Percentiles rank a stretch among this genome's conserved stretches.
phyloP scores from a whole-genome alignment of 169 alveolate genomes.

The Cryptosporidium viatorum region DNA sequence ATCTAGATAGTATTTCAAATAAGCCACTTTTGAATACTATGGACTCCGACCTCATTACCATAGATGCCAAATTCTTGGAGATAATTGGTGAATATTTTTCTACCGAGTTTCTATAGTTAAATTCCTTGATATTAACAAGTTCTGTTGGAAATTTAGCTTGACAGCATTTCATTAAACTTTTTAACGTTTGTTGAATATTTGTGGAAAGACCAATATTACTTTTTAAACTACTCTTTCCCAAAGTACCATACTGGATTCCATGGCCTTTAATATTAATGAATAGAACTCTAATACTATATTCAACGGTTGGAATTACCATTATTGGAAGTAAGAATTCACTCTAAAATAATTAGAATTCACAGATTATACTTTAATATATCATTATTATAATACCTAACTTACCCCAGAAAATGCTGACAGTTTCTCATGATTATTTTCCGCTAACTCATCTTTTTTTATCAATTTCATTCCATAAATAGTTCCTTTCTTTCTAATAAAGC shows the following conservation, averaged over 20 bases:
- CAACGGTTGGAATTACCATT: slow-evolving; percentile 17
- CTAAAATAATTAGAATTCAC: not conserved
- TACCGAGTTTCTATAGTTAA: slow-evolving; percentile 10
- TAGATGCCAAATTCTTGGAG: slow-evolving; percentile 54
- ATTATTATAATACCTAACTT: not conserved
- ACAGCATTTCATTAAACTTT: slow-evolving; percentile 5
- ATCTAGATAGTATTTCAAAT: slow-evolving; percentile 27
- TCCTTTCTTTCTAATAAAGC: slow-evolving; percentile 32
- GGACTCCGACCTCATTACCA: slow-evolving; percentile 69
- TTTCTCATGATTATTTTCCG: not conserved
- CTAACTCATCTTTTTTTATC: not conserved
- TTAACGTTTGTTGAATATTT: slow-evolving; percentile 32
- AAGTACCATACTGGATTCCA: slow-evolving; percentile 66
- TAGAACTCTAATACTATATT: slow-evolving; percentile 23
- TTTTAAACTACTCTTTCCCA: slow-evolving; percentile 52
- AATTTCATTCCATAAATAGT: slow-evolving; percentile 27
- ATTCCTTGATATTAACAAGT: slow-evolving; percentile 43
- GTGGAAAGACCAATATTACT: slow-evolving; percentile 41
- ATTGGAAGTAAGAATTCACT: slow-evolving; percentile 44
- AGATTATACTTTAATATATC: not conserved
- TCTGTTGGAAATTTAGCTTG: slow-evolving; percentile 23
- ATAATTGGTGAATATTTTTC: slow-evolving; percentile 51
- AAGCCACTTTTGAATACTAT: slow-evolving; percentile 46
- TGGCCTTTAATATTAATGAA: slow-evolving; percentile 57
- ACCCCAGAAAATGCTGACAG: slow-evolving; percentile 16